These are phyloP conservation scores for Apocynum venetum DNA, from an alignment of 257 asterid genomes.

Conservation along the genomic window DNA sequence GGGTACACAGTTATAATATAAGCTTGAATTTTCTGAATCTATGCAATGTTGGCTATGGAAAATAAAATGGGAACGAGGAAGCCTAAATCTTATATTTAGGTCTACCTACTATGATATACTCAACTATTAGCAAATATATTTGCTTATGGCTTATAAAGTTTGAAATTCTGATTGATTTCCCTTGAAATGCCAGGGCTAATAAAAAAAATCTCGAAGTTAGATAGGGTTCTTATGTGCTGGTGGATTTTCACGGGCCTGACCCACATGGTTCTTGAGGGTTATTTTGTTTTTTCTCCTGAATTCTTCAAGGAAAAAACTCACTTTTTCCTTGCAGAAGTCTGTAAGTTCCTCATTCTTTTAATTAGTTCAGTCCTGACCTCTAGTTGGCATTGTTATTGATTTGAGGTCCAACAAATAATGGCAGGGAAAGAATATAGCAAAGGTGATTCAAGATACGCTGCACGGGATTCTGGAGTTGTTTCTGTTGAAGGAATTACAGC, in stretches of 20 bases:
- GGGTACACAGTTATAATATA: not conserved
- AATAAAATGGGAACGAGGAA: not conserved
- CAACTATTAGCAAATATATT: not conserved
- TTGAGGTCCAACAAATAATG: conserved; percentile 12
- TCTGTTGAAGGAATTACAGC: conserved; percentile 82
- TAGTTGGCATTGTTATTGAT: not conserved
- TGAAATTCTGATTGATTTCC: not conserved
- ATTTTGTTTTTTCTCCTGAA: conserved; percentile 72
- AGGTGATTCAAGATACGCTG: conserved; percentile 92
- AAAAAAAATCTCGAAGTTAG: conserved; percentile 56
- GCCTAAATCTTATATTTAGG: not conserved
- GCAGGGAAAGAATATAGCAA: conserved; percentile 98
- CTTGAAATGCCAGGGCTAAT: conserved; percentile 42
- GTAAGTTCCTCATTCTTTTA: conserved; percentile 45
- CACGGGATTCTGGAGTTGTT: conserved; percentile 61
- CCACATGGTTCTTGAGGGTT: conserved; percentile 83
- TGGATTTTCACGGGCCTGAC: conserved; percentile 94
- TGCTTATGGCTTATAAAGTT: not conserved
- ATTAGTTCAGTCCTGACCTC: not conserved
- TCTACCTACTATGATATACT: too few species aligned
- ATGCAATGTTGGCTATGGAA: not conserved
- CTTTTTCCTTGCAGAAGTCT: conserved; percentile 82
- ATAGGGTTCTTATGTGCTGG: conserved; percentile 90
- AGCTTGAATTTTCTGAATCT: not conserved
- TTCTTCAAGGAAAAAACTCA: conserved; percentile 66